A percentile compares a stretch with the other conserved stretches of the same genome.
Conservation (phyloP, 1,139 yeast species). For the Suhomyces coccinellae region DNA sequence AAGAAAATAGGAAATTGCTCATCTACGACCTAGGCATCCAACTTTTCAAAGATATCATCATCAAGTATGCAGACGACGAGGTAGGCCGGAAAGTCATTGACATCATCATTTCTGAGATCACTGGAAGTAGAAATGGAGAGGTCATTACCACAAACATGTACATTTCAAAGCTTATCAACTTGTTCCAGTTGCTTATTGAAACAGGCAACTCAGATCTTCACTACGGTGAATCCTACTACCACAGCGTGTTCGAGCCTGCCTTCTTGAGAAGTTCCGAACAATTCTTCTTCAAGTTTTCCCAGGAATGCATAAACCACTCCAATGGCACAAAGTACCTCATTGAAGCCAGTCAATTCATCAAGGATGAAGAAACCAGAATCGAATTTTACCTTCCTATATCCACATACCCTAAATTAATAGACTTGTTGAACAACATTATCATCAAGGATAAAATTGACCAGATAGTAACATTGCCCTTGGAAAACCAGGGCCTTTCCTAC, state of each 20-base stretch:
- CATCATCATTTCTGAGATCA: conserved; percentile 57
- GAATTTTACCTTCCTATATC: conserved; percentile 54
- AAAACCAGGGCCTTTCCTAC: conserved; percentile 54
- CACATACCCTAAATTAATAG: conserved; percentile 54
- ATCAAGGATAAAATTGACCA: conserved; percentile 58
- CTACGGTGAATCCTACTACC: conserved; percentile 57
- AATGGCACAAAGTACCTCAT: conserved; percentile 55
- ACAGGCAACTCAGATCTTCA: conserved; percentile 32
- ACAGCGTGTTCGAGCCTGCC: conserved; percentile 64
- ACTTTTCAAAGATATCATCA: conserved; percentile 43
- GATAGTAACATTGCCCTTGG: conserved; percentile 44
- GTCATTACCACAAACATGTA: conserved; percentile 58
- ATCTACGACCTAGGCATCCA: conserved; percentile 76
- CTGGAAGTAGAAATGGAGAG: conserved; percentile 58
- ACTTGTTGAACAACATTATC: conserved; percentile 61
- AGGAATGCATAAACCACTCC: conserved; percentile 37
- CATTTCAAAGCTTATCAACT: conserved; percentile 60
- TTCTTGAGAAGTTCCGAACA: conserved; percentile 55
- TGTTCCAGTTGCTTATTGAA: conserved; percentile 63
- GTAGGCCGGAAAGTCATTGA: conserved; percentile 53
- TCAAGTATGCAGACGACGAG: conserved; percentile 44
- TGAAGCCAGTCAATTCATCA: conserved; percentile 52
- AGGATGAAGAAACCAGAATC: conserved; percentile 60
- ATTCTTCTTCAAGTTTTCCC: conserved; percentile 54
- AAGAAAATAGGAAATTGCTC: conserved; percentile 64